Evolutionary conservation across 345 rosid species (phyloP), one percentile per base, ranked within the genome.

Genomic region (Conringia planisiliqua): DNA sequence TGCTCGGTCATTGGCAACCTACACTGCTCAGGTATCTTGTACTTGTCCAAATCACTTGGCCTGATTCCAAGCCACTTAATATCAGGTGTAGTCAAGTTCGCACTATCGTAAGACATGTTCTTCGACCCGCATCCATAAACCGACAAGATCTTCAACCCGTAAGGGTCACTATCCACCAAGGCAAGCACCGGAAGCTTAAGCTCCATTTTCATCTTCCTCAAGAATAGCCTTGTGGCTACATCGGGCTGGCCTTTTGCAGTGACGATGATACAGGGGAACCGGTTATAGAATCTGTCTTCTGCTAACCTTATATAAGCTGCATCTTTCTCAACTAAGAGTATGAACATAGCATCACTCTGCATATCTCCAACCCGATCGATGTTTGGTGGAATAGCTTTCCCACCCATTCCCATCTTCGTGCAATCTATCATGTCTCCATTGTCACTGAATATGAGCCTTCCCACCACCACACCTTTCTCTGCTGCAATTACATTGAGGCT

Each of bases 371-470:
- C 99, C 35, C 99, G 69, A 20, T 95, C 97, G 0, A 95, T 95
- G 52, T 95, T 95, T 0, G 97, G 99, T 1, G 99, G 99, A 13
- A 95, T 95, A 0, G 97, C 99, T 80, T 95, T 95, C 59, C 97
- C 97, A n/a, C 96, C 99, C 90, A 95, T 92, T 9, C 99, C 96
- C 99, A 92, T 92, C 73, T 92, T 92, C 1, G 99, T 95, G 69
- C 97, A 92, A 62, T 95, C 99, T 52, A 95, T 95, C 97, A 95
- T 87, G 51, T 95, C 97, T 5, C 97, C 99, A 17, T 95, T 92
- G 73, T 95, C 99, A n/a, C 97, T 90, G 68, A 95, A 95, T 26
- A 89, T 86, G 9, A 95, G 82, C 59, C 99, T 86, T 35, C 99
- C 99, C 8, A 92, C 99, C 4, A 92, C 97, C 2, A 92, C 99